A percentile compares a stretch with the other conserved stretches of the same genome.
Evolutionary conservation across 768 basidiomycete genomes (phyloP).

Genomic region (Termitomyces titanicus): DNA sequence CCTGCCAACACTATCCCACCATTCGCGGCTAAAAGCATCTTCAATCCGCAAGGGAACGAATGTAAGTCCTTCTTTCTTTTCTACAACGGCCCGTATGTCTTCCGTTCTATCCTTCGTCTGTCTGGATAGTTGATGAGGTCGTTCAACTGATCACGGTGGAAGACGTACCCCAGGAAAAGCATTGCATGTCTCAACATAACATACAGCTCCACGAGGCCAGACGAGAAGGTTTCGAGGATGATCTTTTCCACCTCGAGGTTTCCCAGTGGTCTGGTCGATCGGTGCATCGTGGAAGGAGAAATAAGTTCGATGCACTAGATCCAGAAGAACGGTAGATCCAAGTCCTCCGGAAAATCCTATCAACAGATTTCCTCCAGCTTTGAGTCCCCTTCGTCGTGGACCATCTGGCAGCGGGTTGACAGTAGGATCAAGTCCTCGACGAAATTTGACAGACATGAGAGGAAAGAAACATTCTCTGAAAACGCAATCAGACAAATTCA

Average conservation of each 20-base stretch:
- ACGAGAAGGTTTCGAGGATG: conserved; percentile 62
- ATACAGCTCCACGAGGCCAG: conserved; percentile 60
- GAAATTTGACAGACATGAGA: conserved; percentile 60
- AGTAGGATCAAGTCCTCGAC: conserved; percentile 57
- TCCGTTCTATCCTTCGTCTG: conserved; percentile 56
- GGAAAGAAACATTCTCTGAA: conserved; percentile 64
- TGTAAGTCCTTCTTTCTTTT: conserved; percentile 46
- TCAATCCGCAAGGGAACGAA: conserved; percentile 66
- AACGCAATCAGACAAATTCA: background rate
- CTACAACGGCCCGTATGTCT: conserved; percentile 43
- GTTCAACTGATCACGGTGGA: conserved; percentile 2
- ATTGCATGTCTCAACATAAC: conserved; percentile 67
- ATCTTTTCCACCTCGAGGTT: conserved; percentile 50
- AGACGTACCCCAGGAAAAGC: conserved; percentile 58
- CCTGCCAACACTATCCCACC: conserved; percentile 57
- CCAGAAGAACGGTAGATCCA: conserved; percentile 69
- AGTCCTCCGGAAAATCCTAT: conserved; percentile 79
- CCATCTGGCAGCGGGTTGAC: conserved; percentile 56
- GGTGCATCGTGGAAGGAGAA: conserved; percentile 30
- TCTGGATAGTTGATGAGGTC: conserved; percentile 12
- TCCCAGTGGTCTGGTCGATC: conserved; percentile 20
- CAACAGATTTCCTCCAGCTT: conserved; percentile 65
- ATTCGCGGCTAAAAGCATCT: conserved; percentile 65
- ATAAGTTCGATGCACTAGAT: conserved; percentile 61
- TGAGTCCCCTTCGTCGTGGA: conserved; percentile 54